Conservation (phyloP, 495 filamentous ascomycete genomes). For the Extremus antarcticus region DNA sequence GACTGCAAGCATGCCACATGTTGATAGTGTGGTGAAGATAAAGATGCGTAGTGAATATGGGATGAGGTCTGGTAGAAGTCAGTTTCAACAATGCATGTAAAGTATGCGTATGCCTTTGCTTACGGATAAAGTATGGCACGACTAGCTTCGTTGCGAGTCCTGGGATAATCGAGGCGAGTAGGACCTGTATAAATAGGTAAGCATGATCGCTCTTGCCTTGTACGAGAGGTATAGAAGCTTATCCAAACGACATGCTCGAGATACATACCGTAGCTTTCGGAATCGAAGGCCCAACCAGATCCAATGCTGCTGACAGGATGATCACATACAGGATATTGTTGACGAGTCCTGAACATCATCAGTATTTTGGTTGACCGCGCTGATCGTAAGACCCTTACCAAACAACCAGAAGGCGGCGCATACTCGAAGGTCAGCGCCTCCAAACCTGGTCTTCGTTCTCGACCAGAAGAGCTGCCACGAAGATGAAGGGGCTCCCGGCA, state of each 20-base stretch:
- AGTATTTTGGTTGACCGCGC: background rate
- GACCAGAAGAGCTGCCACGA: constrained; percentile 61
- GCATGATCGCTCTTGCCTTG: too few relatives aligned
- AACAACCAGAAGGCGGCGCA: constrained; percentile 85
- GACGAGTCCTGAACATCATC: constrained; percentile 55
- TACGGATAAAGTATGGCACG: constrained; percentile 80
- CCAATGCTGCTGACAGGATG: constrained; percentile 88
- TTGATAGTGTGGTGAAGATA: constrained; percentile 59
- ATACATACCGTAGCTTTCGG: constrained; percentile 58
- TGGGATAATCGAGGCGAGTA: constrained; percentile 85
- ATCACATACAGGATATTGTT: constrained; percentile 98
- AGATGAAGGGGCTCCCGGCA: constrained; percentile 63
- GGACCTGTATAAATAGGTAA: constrained; percentile 39
- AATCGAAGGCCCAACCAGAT: constrained; percentile 74
- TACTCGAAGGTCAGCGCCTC: constrained; percentile 59
- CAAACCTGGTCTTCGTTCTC: constrained; percentile 51
- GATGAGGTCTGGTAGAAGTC: constrained; percentile 38
- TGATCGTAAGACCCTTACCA: constrained; percentile 43
- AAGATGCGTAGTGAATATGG: constrained; percentile 69
- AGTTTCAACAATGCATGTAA: background rate
- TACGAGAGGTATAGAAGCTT: too few relatives aligned
- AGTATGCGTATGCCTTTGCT: background rate
- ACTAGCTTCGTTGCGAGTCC: constrained; percentile 78
- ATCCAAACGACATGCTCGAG: background rate
- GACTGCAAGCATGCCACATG: constrained; percentile 76